Percentiles rank a stretch among this genome's conserved stretches.
Evolutionary conservation across 1,284 basidiomycete genomes (phyloP).

Genomic region (Schizophyllum commune): DNA sequence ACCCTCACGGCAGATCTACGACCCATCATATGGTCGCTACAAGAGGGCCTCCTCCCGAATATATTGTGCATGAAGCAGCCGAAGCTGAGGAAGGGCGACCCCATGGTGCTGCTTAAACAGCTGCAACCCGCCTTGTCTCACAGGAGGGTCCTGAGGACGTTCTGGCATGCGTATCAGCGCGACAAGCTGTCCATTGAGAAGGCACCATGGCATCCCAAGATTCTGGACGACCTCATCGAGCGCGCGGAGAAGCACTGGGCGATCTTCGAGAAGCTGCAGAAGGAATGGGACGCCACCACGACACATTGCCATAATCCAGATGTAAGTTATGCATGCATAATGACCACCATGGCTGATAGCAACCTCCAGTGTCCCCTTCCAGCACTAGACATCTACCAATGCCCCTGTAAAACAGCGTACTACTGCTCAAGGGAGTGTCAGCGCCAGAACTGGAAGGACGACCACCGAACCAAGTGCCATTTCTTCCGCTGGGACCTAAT

Average conservation of each 20-base stretch:
- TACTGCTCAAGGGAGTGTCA: neutral
- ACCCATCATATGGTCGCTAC: neutral
- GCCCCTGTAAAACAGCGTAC: neutral
- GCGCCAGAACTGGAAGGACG: neutral
- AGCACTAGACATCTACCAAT: neutral
- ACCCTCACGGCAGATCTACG: neutral
- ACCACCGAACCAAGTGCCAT: neutral
- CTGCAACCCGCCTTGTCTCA: neutral
- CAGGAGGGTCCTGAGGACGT: neutral
- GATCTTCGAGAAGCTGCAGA: neutral
- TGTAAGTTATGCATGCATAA: neutral
- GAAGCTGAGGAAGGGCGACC: neutral
- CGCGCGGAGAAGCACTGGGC: neutral
- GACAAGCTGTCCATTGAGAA: neutral
- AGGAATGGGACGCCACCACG: neutral
- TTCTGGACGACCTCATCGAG: neutral
- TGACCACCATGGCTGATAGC: neutral
- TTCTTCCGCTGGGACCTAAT: neutral
- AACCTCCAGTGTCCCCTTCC: neutral
- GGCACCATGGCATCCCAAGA: neutral
- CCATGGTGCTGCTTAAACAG: neutral
- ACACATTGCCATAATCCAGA: neutral
- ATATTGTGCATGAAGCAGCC: neutral
- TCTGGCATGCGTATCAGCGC: neutral
- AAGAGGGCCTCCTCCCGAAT: neutral